phyloP scores from a whole-genome alignment of 2,329 filamentous ascomycete species.

The Tolypocladium tundrense region DNA sequence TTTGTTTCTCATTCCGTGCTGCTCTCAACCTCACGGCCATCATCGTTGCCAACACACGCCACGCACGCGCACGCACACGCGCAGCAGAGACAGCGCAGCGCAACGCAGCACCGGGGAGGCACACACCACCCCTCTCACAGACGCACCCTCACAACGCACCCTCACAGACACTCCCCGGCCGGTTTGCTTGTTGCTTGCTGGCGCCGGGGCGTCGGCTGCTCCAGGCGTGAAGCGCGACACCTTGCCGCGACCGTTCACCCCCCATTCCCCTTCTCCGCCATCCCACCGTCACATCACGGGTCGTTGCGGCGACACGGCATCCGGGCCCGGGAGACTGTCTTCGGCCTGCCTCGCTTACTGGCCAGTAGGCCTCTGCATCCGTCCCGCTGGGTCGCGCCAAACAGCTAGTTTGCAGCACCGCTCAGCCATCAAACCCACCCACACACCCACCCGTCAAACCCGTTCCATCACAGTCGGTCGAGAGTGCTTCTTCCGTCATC shows the following conservation, averaged over 20 bases:
- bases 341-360: not conserved
- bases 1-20: not conserved
- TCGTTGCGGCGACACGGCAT: not conserved
- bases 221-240: not conserved
- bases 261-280: not conserved
- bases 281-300: not conserved
- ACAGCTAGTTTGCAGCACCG: not conserved
- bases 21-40: not conserved
- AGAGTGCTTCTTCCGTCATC: not conserved
- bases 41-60: not conserved
- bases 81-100: not conserved
- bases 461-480: not conserved
- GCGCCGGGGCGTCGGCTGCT: not conserved
- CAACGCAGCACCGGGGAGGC: not conserved
- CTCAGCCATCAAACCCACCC: not conserved
- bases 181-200: not conserved
- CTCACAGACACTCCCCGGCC: not conserved
- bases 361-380: slow-evolving; percentile 1
- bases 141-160: not conserved
- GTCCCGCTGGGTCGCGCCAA: slow-evolving; percentile 4
- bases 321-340: no score
- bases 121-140: not conserved
- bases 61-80: not conserved
- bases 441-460: not conserved
- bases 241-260: not conserved